Conservation (phyloP, 768 basidiomycete genomes). For the Glaciozyma martinii region DNA sequence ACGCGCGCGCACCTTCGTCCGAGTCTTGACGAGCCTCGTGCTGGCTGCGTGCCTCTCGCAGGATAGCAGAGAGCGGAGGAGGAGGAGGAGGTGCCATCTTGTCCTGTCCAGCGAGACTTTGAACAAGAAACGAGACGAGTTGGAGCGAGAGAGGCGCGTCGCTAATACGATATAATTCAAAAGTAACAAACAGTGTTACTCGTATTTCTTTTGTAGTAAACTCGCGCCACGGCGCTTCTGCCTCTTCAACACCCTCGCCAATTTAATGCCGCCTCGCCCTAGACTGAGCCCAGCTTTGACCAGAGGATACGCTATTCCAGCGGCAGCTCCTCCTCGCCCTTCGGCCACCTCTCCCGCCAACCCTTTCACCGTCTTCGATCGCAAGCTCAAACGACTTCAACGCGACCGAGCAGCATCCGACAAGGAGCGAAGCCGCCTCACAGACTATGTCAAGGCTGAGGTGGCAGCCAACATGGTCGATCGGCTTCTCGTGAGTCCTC, state of each 20-base stretch:
- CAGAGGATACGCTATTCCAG: slow-evolving; percentile 9
- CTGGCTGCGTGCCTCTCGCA: background rate
- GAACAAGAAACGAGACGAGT: no score
- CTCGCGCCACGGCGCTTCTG: no score
- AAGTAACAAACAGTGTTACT: no score
- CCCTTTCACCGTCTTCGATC: slow-evolving; percentile 80
- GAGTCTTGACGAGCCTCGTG: background rate
- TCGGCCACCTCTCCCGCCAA: slow-evolving; percentile 43
- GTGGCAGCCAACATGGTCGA: slow-evolving; percentile 86
- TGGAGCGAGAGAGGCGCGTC: no score
- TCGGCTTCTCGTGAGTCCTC: slow-evolving; percentile 59
- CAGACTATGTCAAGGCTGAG: slow-evolving; percentile 87
- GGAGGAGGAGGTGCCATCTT: no score
- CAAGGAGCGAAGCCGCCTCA: slow-evolving; percentile 56
- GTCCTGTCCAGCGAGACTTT: no score
- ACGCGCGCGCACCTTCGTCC: background rate
- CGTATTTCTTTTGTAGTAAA: no score
- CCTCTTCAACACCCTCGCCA: no score
- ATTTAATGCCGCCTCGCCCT: no score
- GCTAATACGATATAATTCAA: no score
- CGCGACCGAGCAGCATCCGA: slow-evolving; percentile 60
- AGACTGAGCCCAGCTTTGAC: background rate
- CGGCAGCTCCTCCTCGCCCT: slow-evolving; percentile 38
- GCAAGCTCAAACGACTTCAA: slow-evolving; percentile 64
- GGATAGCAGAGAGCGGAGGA: background rate